These are phyloP conservation scores for Colletotrichum agaves DNA, from an alignment of 2,329 filamentous ascomycete species.

Conservation along the genomic window DNA sequence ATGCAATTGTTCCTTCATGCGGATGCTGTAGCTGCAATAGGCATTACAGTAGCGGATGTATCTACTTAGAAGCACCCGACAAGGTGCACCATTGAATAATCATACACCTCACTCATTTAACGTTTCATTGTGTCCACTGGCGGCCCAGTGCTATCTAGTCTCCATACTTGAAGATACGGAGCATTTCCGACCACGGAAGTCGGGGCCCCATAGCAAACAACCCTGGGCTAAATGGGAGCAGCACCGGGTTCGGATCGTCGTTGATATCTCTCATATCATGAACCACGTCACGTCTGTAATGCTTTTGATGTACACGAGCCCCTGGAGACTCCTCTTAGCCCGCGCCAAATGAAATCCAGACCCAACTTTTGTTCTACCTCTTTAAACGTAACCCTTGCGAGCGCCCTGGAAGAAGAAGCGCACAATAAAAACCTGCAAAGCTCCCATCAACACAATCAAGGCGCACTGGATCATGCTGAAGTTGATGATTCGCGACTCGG, in stretches of 20 bases:
- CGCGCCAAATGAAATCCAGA: conserved; percentile 29
- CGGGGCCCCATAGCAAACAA: not conserved
- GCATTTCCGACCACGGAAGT: not conserved
- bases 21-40: too few relatives aligned
- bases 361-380: conserved; percentile 21
- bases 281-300: conserved; percentile 34
- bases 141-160: conserved; percentile 5
- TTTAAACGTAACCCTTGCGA: conserved; percentile 76
- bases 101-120: conserved; percentile 14
- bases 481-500: conserved; percentile 95
- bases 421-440: conserved; percentile 95
- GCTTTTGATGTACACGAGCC: conserved; percentile 37
- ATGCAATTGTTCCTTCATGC: too few relatives aligned
- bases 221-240: not conserved
- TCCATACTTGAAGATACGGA: not conserved
- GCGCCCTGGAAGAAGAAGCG: conserved; percentile 95
- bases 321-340: conserved; percentile 27
- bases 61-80: too few relatives aligned
- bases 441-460: conserved; percentile 95
- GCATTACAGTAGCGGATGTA: too few relatives aligned
- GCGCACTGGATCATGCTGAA: conserved; percentile 93
- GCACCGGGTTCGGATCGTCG: conserved; percentile 30
- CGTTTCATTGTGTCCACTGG: conserved; percentile 15
- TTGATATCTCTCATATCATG: conserved; percentile 33
- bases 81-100: too few relatives aligned